Evolutionary conservation across 257 asterid species (phyloP).

Genomic region (Solanum chilense): DNA sequence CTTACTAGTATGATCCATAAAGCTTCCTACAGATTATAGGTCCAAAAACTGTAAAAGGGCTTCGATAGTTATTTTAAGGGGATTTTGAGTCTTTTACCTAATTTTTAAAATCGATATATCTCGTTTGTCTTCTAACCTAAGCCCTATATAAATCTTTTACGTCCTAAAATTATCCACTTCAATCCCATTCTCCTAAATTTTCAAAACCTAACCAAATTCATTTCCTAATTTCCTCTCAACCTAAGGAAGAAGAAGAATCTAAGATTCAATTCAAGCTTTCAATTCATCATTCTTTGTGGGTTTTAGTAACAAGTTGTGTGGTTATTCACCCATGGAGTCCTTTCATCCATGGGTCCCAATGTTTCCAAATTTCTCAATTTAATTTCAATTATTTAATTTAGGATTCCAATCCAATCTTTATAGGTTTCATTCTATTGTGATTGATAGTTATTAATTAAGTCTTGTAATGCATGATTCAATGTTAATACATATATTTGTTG

Average conservation of each 20-base stretch:
- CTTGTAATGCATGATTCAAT: neutral
- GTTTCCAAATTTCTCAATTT: neutral
- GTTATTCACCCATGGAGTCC: neutral
- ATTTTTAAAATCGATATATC: neutral
- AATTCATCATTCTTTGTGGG: neutral
- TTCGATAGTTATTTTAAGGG: neutral
- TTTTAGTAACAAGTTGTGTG: neutral
- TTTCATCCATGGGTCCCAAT: neutral
- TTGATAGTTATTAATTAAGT: neutral
- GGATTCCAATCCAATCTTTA: neutral
- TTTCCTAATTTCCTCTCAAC: neutral
- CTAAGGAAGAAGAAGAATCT: neutral
- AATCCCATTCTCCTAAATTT: neutral
- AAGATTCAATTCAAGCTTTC: neutral
- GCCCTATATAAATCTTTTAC: no score
- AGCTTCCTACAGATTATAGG: neutral
- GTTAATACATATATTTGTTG: neutral
- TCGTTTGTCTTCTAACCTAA: neutral
- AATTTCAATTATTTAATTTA: neutral
- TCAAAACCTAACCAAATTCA: neutral
- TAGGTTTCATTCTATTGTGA: neutral
- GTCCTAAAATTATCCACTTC: neutral
- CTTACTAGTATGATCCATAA: neutral
- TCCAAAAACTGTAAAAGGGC: neutral
- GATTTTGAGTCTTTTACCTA: neutral